A percentile compares a stretch with the other conserved stretches of the same genome.
These are phyloP conservation scores for Wallacemonas sp. DNA, from an alignment of 208 protist species.

Conservation along the genomic window DNA sequence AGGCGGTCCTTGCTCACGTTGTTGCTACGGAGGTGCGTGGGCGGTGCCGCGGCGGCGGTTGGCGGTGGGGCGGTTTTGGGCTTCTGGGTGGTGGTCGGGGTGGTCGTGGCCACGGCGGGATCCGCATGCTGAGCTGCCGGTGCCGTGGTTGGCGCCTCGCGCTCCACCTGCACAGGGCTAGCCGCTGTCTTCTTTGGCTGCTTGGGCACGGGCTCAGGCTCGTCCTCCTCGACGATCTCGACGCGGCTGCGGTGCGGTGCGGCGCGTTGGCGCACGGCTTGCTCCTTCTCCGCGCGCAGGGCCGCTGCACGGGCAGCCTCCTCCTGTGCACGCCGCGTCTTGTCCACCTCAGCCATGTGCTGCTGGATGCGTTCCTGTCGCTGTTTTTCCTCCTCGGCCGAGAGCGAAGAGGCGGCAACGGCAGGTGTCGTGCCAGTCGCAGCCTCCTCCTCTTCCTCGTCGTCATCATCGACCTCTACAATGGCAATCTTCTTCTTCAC, in stretches of 20 bases:
- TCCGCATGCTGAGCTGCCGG: not conserved
- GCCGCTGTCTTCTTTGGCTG: not conserved
- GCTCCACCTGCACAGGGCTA: not conserved
- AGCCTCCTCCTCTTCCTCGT: constrained; percentile 35
- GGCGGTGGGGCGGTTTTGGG: constrained; percentile 9
- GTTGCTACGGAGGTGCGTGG: not conserved
- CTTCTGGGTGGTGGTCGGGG: constrained; percentile 3
- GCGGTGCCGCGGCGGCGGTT: constrained; percentile 6
- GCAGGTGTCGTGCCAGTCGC: constrained; percentile 2
- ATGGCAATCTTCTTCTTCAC: constrained; percentile 82
- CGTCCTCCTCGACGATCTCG: constrained; percentile 73
- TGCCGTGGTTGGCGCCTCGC: not conserved
- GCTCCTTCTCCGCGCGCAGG: constrained; percentile 34
- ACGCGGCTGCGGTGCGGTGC: constrained; percentile 38
- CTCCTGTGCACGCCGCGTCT: constrained; percentile 28
- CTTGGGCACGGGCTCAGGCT: not conserved
- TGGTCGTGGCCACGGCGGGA: not conserved
- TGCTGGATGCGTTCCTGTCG: constrained; percentile 35
- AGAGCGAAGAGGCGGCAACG: not conserved
- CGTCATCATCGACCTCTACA: constrained; percentile 84
- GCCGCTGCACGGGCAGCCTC: constrained; percentile 32
- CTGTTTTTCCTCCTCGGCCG: constrained; percentile 30
- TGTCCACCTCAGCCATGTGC: constrained; percentile 50
- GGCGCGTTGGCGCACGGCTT: constrained; percentile 35
- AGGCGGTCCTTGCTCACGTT: constrained; percentile 59